Percentiles rank a stretch among this genome's conserved stretches.
phyloP scores from a whole-genome alignment of 306 rosid genomes.

The Crataegus laevigata region DNA sequence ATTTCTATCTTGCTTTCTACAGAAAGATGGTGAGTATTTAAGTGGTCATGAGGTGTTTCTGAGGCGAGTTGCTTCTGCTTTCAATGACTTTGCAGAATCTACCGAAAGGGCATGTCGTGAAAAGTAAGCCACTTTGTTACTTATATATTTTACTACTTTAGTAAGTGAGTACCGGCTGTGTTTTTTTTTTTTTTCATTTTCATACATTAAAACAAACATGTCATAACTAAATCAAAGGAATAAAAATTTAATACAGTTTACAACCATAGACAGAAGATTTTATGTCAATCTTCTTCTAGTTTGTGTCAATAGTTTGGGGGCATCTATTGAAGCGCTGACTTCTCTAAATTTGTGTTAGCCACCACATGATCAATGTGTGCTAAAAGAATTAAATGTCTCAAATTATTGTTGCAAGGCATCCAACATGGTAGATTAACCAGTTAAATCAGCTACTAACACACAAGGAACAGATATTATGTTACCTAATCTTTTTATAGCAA shows the following conservation, averaged over 20 bases:
- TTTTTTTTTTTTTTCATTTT: background rate
- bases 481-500: background rate
- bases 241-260: background rate
- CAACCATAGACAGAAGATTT: background rate
- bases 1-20: slow-evolving; percentile 23
- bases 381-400: background rate
- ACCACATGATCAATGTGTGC: background rate
- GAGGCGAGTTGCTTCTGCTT: slow-evolving; percentile 86
- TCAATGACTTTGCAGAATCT: slow-evolving; percentile 84
- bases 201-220: background rate
- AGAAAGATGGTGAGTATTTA: slow-evolving; percentile 94
- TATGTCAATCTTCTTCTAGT: background rate
- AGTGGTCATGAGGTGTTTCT: slow-evolving; percentile 94
- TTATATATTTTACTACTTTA: background rate
- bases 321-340: background rate
- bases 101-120: slow-evolving; percentile 87
- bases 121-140: slow-evolving; percentile 51
- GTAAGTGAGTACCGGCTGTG: background rate
- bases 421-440: too few relatives aligned
- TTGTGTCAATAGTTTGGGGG: background rate
- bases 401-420: background rate
- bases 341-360: background rate
- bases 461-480: too few relatives aligned
- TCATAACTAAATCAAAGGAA: background rate
- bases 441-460: too few relatives aligned